Evolutionary conservation across 2,329 filamentous ascomycete species (phyloP).

Genomic region (Cryphonectria radicalis): DNA sequence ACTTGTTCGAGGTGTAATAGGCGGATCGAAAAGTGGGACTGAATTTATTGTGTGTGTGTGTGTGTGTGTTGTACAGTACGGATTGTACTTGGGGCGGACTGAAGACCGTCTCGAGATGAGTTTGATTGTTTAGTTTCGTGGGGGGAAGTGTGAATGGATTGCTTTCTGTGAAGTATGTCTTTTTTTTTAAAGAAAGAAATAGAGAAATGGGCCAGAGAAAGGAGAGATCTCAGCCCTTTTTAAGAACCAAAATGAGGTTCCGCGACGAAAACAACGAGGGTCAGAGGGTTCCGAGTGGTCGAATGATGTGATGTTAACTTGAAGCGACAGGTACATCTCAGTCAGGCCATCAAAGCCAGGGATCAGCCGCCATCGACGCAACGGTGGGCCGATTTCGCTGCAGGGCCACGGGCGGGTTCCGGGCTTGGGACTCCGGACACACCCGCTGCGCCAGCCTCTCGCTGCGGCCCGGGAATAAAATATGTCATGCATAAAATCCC

Average conservation of each 20-base stretch:
- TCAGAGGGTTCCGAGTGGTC: constrained; percentile 10
- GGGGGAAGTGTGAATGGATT: background rate
- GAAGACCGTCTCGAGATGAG: background rate
- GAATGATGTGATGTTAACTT: constrained; percentile 24
- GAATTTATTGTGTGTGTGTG: background rate
- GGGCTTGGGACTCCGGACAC: constrained; percentile 10
- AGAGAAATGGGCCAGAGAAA: background rate
- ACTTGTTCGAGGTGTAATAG: background rate
- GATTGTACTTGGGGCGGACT: background rate
- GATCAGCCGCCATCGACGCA: constrained; percentile 19
- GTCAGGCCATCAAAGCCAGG: constrained; percentile 23
- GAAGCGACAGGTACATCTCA: constrained; percentile 15
- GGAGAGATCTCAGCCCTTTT: background rate
- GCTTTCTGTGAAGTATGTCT: background rate
- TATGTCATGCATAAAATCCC: constrained; percentile 1
- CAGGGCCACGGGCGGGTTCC: constrained; percentile 13
- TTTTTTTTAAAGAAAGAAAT: no score
- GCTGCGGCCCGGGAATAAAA: constrained; percentile 3
- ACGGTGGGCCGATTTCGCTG: constrained; percentile 27
- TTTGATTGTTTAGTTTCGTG: background rate
- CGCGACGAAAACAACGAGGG: constrained; percentile 9
- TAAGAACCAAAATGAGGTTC: background rate
- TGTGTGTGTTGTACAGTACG: background rate
- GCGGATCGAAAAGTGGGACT: constrained; percentile 1
- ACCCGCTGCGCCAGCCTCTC: constrained; percentile 7